Percentiles rank a stretch among this genome's conserved stretches.
Evolutionary conservation across 2,329 filamentous ascomycete genomes (phyloP).

Genomic region (Sporothrix humicola): DNA sequence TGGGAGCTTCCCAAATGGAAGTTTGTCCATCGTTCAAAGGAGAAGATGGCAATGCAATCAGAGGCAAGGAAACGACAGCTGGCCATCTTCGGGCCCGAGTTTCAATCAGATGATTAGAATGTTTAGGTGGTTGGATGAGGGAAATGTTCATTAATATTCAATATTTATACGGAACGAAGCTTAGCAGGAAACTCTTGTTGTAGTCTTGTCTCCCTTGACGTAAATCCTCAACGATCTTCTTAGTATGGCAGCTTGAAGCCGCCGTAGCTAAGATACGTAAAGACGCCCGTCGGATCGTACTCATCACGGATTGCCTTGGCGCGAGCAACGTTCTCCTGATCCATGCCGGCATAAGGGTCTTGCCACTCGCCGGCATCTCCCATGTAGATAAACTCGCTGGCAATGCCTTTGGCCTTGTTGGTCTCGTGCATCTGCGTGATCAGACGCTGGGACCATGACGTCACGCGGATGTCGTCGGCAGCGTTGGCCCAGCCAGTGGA

Average conservation of each 20-base stretch:
- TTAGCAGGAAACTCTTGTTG: too few species aligned
- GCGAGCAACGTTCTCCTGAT: constrained; percentile 43
- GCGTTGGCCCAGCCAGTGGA: constrained; percentile 43
- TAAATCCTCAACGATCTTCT: neutral
- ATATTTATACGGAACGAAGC: too few species aligned
- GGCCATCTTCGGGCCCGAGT: too few species aligned
- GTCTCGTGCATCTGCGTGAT: constrained; percentile 43
- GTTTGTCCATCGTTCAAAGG: too few species aligned
- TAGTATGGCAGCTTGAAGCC: constrained; percentile 43
- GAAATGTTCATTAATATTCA: too few species aligned
- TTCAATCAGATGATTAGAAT: too few species aligned
- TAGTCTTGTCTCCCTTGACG: too few species aligned
- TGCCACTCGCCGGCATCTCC: constrained; percentile 49
- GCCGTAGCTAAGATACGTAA: constrained; percentile 46
- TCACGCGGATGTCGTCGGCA: constrained; percentile 47
- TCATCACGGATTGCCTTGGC: constrained; percentile 30
- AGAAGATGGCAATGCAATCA: too few species aligned
- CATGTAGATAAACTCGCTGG: constrained; percentile 48
- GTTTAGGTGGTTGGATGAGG: too few species aligned
- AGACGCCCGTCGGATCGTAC: constrained; percentile 36
- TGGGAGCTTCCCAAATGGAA: too few species aligned
- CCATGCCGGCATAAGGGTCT: constrained; percentile 46
- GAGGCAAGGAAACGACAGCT: too few species aligned
- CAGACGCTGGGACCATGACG: constrained; percentile 44
- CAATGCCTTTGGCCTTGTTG: constrained; percentile 44